Evolutionary conservation across 106 monocot genomes (phyloP).

Genomic region (Iris macrosiphon): DNA sequence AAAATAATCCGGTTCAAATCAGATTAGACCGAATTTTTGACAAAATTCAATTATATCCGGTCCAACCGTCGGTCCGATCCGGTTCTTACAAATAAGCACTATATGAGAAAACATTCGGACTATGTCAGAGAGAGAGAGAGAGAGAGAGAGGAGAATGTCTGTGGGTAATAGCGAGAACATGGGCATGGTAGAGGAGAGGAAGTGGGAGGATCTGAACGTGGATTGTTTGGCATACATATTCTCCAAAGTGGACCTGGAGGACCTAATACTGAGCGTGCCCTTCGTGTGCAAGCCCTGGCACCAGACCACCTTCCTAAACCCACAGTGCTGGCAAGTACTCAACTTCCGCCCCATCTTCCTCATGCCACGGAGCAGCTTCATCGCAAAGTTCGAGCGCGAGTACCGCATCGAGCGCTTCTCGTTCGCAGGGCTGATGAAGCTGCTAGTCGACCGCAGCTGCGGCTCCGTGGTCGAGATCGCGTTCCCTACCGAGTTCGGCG

Average conservation of each 20-base stretch:
- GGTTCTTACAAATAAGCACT: too few relatives aligned
- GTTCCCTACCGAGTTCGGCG: conserved; percentile 1
- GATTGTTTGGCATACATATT: conserved; percentile 23
- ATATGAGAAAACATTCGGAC: too few relatives aligned
- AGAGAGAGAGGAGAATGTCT: too few relatives aligned
- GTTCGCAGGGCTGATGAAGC: conserved; percentile 17
- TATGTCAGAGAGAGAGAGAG: background rate
- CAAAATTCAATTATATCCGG: too few relatives aligned
- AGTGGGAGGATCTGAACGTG: conserved; percentile 23
- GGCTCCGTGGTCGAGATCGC: conserved; percentile 9
- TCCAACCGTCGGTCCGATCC: too few relatives aligned
- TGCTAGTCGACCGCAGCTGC: conserved; percentile 4
- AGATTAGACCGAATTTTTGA: too few relatives aligned
- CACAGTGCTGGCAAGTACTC: conserved; percentile 24
- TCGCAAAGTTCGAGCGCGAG: background rate
- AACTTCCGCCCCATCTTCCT: conserved; percentile 10
- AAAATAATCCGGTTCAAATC: too few relatives aligned
- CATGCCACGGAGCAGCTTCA: conserved; percentile 6
- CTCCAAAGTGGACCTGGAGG: conserved; percentile 17
- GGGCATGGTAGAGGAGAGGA: conserved; percentile 13
- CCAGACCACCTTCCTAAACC: conserved; percentile 16
- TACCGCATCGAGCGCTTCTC: conserved; percentile 2
- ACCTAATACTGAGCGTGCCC: conserved; percentile 6
- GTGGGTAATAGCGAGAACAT: too few relatives aligned
- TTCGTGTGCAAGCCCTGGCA: conserved; percentile 36